Conservation (phyloP, 2,329 filamentous ascomycete genomes). For the Cladosporium velox region DNA sequence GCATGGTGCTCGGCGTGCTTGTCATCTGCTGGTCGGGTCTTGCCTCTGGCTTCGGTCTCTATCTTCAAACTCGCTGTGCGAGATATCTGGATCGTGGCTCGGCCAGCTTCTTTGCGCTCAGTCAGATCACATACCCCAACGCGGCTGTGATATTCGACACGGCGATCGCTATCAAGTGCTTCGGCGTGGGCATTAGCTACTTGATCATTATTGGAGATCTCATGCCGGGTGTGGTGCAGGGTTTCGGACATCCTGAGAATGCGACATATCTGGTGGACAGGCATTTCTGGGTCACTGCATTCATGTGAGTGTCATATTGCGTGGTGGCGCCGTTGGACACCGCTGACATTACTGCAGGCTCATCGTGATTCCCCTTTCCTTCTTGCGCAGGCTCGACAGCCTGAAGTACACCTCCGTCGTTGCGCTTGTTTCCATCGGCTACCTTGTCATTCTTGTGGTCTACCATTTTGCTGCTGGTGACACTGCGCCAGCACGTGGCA, state of each 20-base stretch:
- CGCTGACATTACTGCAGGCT: constrained; percentile 55
- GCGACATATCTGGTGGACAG: constrained; percentile 79
- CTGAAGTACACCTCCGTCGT: constrained; percentile 96
- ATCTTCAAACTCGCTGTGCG: constrained; percentile 90
- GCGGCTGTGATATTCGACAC: constrained; percentile 93
- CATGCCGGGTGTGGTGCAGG: constrained; percentile 90
- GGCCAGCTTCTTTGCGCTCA: constrained; percentile 93
- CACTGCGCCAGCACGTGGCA: constrained; percentile 69
- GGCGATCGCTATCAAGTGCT: constrained; percentile 96
- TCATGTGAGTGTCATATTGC: constrained; percentile 65
- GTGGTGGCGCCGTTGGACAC: background rate
- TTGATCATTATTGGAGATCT: constrained; percentile 98
- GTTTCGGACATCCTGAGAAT: constrained; percentile 68
- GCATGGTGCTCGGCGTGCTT: constrained; percentile 78
- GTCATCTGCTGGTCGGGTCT: constrained; percentile 90
- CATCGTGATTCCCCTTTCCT: constrained; percentile 90
- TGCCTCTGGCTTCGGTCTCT: constrained; percentile 88
- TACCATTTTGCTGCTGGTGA: constrained; percentile 85
- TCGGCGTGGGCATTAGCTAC: constrained; percentile 95
- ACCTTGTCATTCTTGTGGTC: constrained; percentile 87
- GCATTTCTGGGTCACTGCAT: constrained; percentile 96
- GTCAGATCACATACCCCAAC: constrained; percentile 94
- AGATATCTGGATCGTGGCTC: constrained; percentile 87
- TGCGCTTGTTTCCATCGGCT: constrained; percentile 88
- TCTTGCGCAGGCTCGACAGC: constrained; percentile 86